Evolutionary conservation across 345 rosid genomes (phyloP).

Genomic region (Zanthoxylum bungeanum): DNA sequence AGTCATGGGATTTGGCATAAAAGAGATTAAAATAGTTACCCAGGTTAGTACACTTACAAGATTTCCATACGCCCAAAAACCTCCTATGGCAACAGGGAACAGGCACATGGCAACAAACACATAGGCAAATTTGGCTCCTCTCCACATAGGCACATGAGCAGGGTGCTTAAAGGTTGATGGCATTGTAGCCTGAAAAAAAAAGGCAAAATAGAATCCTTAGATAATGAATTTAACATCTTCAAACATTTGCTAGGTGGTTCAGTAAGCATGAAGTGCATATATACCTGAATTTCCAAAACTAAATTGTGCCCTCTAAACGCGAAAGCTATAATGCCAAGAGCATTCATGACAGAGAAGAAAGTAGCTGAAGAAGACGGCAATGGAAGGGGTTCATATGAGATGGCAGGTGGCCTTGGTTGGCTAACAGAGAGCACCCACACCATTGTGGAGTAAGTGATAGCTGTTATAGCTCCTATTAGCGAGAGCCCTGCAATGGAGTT

Average conservation of each 20-base stretch:
- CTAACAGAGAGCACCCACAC: conserved; percentile 98
- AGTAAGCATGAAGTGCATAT: not conserved
- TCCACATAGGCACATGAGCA: conserved; percentile 99
- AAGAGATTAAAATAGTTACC: no score
- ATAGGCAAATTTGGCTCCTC: conserved; percentile 93
- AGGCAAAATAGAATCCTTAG: conserved; percentile 5
- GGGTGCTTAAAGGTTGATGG: conserved; percentile 98
- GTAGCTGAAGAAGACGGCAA: conserved; percentile 60
- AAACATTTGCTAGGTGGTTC: not conserved
- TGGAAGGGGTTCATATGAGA: conserved; percentile 74
- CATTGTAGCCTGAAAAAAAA: conserved; percentile 83
- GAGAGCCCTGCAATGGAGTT: conserved; percentile 96
- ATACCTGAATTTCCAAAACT: conserved; percentile 90
- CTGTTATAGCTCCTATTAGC: conserved; percentile 88
- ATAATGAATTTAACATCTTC: not conserved
- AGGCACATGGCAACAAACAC: conserved; percentile 84
- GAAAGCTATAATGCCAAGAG: conserved; percentile 92
- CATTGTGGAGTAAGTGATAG: conserved; percentile 88
- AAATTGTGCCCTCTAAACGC: conserved; percentile 95
- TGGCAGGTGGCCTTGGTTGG: conserved; percentile 77
- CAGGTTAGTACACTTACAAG: conserved; percentile 73
- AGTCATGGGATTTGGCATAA: not conserved
- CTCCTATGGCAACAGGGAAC: conserved; percentile 90
- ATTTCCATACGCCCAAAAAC: conserved; percentile 95
- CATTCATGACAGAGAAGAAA: conserved; percentile 71